These are phyloP conservation scores for Heritiera littoralis DNA, from an alignment of 345 rosid genomes.

Conservation along the genomic window DNA sequence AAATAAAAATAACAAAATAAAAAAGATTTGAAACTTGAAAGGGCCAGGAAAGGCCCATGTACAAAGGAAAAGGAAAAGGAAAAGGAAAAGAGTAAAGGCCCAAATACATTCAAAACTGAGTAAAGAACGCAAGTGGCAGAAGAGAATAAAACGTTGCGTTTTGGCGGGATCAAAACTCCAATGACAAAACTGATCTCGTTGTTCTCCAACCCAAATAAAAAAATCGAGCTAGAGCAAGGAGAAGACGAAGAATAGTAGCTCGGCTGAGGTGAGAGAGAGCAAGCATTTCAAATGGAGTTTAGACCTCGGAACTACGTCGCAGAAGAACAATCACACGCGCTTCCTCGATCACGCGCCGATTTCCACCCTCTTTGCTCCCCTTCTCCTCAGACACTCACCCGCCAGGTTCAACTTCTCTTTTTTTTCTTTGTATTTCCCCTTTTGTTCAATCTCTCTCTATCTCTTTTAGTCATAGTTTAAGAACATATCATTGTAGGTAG, in stretches of 20 bases:
- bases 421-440: background rate
- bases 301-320: slow-evolving; percentile 60
- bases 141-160: background rate
- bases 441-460: background rate
- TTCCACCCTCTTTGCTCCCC: slow-evolving; percentile 61
- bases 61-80: background rate
- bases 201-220: background rate
- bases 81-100: background rate
- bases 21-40: background rate
- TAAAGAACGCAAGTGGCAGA: too few species aligned
- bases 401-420: slow-evolving; percentile 40
- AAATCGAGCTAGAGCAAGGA: too few species aligned
- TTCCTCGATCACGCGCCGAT: slow-evolving; percentile 51
- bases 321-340: slow-evolving; percentile 44
- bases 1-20: too few species aligned
- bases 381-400: slow-evolving; percentile 34
- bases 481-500: slow-evolving; percentile 33
- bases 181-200: background rate
- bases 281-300: slow-evolving; percentile 54
- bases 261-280: background rate
- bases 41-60: background rate
- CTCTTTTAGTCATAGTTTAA: background rate
- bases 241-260: background rate
- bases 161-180: background rate
- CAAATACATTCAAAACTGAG: background rate